Conservation (phyloP, 2,329 filamentous ascomycete genomes). For the Calonectria leucothoes region DNA sequence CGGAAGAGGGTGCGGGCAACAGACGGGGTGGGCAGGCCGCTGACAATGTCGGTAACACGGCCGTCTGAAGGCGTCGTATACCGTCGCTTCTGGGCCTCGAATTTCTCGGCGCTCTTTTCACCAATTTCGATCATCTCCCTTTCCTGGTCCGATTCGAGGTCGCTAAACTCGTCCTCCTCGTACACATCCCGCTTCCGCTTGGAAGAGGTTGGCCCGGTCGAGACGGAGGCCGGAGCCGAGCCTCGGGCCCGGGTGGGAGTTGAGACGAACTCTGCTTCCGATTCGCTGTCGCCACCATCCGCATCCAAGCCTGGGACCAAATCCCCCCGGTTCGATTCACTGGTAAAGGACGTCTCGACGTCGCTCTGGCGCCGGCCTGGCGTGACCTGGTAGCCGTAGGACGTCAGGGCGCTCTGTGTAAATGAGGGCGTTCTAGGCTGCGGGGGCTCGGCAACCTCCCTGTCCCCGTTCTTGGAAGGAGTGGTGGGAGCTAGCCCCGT, state of each 20-base stretch:
- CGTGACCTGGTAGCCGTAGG: constrained; percentile 44
- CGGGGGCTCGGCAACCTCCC: constrained; percentile 23
- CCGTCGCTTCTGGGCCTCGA: constrained; percentile 18
- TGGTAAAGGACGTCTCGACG: constrained; percentile 15
- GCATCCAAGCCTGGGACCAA: constrained; percentile 2
- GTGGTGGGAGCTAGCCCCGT: constrained; percentile 28
- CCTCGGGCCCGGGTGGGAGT: not conserved
- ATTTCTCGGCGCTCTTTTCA: constrained; percentile 48
- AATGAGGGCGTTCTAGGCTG: constrained; percentile 42
- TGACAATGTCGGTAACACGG: constrained; percentile 38
- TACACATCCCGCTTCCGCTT: constrained; percentile 46
- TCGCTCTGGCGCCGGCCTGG: constrained; percentile 32
- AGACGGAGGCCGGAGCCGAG: not conserved
- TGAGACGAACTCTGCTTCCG: too few species aligned
- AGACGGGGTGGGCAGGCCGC: constrained; percentile 48
- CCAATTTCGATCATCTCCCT: constrained; percentile 49
- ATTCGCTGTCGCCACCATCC: not conserved
- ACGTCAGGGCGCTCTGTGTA: constrained; percentile 44
- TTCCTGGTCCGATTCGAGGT: constrained; percentile 54
- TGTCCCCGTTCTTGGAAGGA: not conserved
- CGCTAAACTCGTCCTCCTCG: constrained; percentile 46
- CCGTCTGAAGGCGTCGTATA: constrained; percentile 42
- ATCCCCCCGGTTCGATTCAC: constrained; percentile 28
- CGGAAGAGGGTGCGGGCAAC: constrained; percentile 52
- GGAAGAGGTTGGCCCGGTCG: constrained; percentile 28